Conservation (phyloP, 176 grass and related monocot species). For the Tillandsia fasciculata region DNA sequence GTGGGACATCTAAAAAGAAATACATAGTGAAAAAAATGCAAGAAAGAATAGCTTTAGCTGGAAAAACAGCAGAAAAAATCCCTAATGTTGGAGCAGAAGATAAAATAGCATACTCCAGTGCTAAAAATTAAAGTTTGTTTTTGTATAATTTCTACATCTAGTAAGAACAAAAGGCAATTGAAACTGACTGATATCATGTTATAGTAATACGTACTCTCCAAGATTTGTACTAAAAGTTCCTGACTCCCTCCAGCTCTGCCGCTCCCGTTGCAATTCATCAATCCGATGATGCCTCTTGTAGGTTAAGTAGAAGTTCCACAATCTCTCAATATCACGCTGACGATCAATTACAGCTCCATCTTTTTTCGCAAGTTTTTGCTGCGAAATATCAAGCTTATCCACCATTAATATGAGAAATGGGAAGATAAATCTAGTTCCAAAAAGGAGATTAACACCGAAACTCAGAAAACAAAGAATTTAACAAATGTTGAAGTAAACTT, state of each 20-base stretch:
- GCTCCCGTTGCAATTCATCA: slow-evolving; percentile 70
- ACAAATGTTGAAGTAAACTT: not conserved
- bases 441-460: not conserved
- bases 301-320: slow-evolving; percentile 67
- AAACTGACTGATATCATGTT: not conserved
- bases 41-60: too few relatives aligned
- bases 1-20: too few relatives aligned
- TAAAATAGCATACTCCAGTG: too few relatives aligned
- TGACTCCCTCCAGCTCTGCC: slow-evolving; percentile 53
- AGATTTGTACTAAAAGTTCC: slow-evolving; percentile 56
- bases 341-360: slow-evolving; percentile 46
- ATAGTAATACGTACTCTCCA: slow-evolving; percentile 37
- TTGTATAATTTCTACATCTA: not conserved
- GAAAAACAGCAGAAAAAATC: too few relatives aligned
- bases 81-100: too few relatives aligned
- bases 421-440: not conserved
- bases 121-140: too few relatives aligned
- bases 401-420: not conserved
- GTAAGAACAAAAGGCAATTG: not conserved
- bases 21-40: too few relatives aligned
- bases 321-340: slow-evolving; percentile 48
- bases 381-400: slow-evolving; percentile 20
- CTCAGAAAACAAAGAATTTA: not conserved
- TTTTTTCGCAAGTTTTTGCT: slow-evolving; percentile 83
- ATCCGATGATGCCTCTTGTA: slow-evolving; percentile 58